phyloP scores from a whole-genome alignment of 768 basidiomycete species.

The Pleurotus cornucopiae region DNA sequence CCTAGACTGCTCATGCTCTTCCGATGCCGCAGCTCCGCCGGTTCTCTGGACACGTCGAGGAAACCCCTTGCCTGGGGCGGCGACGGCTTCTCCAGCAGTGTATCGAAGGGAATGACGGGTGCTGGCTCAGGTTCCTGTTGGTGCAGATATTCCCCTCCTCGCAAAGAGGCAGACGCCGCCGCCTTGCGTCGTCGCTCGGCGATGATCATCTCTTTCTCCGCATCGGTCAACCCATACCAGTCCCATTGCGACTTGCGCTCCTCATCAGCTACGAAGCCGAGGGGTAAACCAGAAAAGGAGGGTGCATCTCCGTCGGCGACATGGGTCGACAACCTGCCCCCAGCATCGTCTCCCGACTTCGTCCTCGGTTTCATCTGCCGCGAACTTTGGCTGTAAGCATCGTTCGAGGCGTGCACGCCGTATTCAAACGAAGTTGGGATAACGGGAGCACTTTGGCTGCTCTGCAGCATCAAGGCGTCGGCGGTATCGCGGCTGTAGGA shows the following conservation, averaged over 20 bases:
- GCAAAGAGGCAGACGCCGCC: not conserved
- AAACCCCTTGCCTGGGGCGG: not conserved
- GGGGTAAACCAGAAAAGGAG: not conserved
- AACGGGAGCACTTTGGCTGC: not conserved
- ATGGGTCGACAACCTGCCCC: not conserved
- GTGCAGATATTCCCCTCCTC: not conserved
- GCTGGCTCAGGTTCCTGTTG: not conserved
- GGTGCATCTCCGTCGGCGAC: not conserved
- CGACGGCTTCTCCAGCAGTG: not conserved
- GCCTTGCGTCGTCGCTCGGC: not conserved
- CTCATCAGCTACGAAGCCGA: not conserved
- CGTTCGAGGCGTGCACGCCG: not conserved
- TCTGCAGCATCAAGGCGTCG: not conserved
- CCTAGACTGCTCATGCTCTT: not conserved
- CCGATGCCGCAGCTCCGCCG: not conserved
- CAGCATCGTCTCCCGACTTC: not conserved
- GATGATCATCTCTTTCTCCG: not conserved
- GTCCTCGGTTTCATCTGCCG: not conserved
- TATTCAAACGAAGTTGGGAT: not conserved
- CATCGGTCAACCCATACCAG: conserved; percentile 2
- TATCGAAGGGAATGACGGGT: conserved; percentile 2
- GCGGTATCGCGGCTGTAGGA: not conserved
- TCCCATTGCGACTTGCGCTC: not conserved
- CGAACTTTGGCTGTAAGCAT: not conserved
- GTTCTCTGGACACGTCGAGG: too few relatives aligned